Evolutionary conservation across 371 early-diverging fungal species (phyloP).

Genomic region (Mucor racemosus): DNA sequence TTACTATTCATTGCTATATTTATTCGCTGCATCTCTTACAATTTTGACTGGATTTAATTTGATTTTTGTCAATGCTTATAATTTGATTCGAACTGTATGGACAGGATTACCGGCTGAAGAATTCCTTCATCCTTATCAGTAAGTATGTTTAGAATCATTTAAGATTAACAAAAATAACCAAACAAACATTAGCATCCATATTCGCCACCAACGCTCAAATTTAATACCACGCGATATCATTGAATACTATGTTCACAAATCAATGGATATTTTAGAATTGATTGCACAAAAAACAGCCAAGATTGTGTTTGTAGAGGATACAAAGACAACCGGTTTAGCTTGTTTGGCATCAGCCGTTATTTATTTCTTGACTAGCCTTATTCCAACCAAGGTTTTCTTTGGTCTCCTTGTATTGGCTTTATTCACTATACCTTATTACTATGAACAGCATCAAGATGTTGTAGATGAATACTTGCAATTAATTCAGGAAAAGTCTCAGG

Average conservation of each 20-base stretch:
- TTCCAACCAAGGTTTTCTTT: conserved; percentile 22
- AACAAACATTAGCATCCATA: conserved; percentile 30
- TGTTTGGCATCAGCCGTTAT: conserved; percentile 11
- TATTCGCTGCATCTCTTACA: conserved; percentile 48
- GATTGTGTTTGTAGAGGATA: conserved; percentile 53
- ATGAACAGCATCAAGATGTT: conserved; percentile 17
- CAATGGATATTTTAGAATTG: conserved; percentile 49
- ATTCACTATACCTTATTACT: conserved; percentile 21
- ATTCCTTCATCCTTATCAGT: conserved; percentile 44
- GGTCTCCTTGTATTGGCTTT: conserved; percentile 11
- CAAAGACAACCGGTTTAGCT: conserved; percentile 16
- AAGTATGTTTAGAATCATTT: conserved; percentile 4
- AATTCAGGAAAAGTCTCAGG: background rate
- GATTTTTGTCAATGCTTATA: conserved; percentile 54
- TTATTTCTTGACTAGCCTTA: conserved; percentile 17
- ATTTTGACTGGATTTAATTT: conserved; percentile 54
- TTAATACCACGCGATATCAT: conserved; percentile 37
- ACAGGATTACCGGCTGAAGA: conserved; percentile 43
- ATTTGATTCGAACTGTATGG: conserved; percentile 33
- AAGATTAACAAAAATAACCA: background rate
- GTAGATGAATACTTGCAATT: conserved; percentile 6
- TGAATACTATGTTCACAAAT: conserved; percentile 29
- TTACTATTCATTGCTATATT: conserved; percentile 55
- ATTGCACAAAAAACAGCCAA: conserved; percentile 46
- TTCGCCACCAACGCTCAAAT: conserved; percentile 25